phyloP scores from a whole-genome alignment of 2,329 filamentous ascomycete genomes.

The Fusarium albosuccineum region DNA sequence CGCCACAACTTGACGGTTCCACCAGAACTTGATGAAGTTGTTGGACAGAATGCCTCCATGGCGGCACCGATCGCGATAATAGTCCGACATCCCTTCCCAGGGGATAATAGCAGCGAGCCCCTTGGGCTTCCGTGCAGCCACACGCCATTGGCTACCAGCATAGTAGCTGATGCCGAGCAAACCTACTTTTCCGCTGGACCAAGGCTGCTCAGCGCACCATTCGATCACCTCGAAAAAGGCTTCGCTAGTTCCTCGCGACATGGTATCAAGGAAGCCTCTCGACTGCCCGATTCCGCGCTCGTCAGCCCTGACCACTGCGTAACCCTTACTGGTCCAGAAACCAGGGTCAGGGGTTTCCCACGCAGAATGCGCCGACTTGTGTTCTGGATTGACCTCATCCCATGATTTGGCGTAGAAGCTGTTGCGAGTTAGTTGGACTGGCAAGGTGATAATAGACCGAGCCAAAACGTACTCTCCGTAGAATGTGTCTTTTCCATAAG shows the following conservation, averaged over 20 bases:
- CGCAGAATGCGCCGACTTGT: conserved; percentile 12
- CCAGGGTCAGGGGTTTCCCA: conserved; percentile 17
- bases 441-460: background rate
- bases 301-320: conserved; percentile 52
- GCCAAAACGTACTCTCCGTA: background rate
- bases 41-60: conserved; percentile 74
- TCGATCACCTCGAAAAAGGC: conserved; percentile 64
- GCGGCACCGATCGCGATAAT: conserved; percentile 68
- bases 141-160: conserved; percentile 61
- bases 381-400: conserved; percentile 2
- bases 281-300: conserved; percentile 63
- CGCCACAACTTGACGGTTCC: conserved; percentile 44
- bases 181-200: conserved; percentile 63
- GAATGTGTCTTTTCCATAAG: background rate
- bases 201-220: conserved; percentile 59
- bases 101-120: conserved; percentile 62
- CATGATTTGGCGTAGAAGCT: conserved; percentile 5
- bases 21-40: conserved; percentile 61
- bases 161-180: conserved; percentile 64
- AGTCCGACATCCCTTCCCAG: conserved; percentile 66
- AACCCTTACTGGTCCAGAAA: conserved; percentile 15
- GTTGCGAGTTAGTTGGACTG: background rate
- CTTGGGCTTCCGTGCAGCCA: conserved; percentile 60
- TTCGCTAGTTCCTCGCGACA: conserved; percentile 62
- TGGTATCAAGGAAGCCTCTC: conserved; percentile 61